These are phyloP conservation scores for Populus tomentosa DNA, from an alignment of 441 rosid genomes.

Conservation along the genomic window DNA sequence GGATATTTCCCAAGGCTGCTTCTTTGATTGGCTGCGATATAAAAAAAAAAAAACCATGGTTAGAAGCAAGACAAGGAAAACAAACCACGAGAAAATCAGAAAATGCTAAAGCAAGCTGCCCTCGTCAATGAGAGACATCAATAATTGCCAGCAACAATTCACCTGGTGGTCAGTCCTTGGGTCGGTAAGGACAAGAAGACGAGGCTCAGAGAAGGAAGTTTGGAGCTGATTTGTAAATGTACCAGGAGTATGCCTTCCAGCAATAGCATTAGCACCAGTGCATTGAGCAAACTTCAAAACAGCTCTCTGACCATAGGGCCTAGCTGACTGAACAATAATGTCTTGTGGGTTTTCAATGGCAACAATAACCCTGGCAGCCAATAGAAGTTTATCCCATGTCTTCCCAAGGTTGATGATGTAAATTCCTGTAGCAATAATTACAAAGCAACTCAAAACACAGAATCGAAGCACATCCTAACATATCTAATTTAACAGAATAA, in stretches of 20 bases:
- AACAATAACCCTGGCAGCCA: too few relatives aligned
- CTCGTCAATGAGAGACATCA: too few relatives aligned
- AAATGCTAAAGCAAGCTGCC: background rate
- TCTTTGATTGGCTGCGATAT: constrained; percentile 83
- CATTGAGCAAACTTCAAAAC: too few relatives aligned
- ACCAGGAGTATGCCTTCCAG: constrained; percentile 15
- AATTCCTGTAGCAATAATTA: constrained; percentile 39
- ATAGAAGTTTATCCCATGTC: too few relatives aligned
- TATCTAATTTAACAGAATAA: background rate
- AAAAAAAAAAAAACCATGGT: background rate
- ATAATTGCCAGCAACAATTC: background rate
- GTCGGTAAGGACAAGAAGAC: constrained; percentile 80
- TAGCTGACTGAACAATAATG: too few relatives aligned
- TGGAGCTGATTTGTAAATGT: constrained; percentile 92
- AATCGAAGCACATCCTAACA: background rate
- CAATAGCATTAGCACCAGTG: too few relatives aligned
- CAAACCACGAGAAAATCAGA: background rate
- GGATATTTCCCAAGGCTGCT: constrained; percentile 90
- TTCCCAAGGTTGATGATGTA: constrained; percentile 14
- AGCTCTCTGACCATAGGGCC: too few relatives aligned
- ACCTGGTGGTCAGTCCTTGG: constrained; percentile 97
- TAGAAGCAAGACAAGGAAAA: background rate
- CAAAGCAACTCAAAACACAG: constrained; percentile 3
- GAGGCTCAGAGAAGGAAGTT: constrained; percentile 78
- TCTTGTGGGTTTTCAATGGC: too few relatives aligned